phyloP scores from a whole-genome alignment of 768 basidiomycete genomes.

The Chalciporus sphaerocephalus region DNA sequence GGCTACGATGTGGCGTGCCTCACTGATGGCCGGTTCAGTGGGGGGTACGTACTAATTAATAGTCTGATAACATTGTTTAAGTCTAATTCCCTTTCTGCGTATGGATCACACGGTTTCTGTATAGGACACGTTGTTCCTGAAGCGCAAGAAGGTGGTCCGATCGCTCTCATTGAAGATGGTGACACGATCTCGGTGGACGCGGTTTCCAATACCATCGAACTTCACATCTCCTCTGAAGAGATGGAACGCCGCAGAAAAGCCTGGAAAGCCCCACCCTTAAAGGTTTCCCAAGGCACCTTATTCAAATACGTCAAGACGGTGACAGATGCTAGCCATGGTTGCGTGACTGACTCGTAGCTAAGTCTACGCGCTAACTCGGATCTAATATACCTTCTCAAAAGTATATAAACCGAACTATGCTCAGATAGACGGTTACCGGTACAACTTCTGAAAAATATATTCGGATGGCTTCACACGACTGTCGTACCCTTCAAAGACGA shows the following conservation, averaged over 20 bases:
- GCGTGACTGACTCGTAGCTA: constrained; percentile 77
- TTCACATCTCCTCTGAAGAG: constrained; percentile 75
- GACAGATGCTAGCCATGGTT: constrained; percentile 87
- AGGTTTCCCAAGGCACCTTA: constrained; percentile 75
- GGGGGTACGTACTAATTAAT: constrained; percentile 65
- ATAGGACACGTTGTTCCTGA: constrained; percentile 97
- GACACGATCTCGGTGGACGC: constrained; percentile 88
- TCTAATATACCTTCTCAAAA: constrained; percentile 10
- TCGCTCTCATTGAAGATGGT: constrained; percentile 85
- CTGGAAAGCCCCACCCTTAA: constrained; percentile 86
- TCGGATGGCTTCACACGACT: constrained; percentile 12
- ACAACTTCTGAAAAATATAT: constrained; percentile 1
- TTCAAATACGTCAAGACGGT: constrained; percentile 89
- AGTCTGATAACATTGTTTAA: neutral
- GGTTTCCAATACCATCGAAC: constrained; percentile 75
- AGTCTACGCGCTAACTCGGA: constrained; percentile 6
- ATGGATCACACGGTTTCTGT: constrained; percentile 91
- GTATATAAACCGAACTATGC: constrained; percentile 1
- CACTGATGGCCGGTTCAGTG: constrained; percentile 97
- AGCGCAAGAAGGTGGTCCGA: constrained; percentile 90
- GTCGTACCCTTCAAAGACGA: constrained; percentile 18
- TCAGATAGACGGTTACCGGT: constrained; percentile 2
- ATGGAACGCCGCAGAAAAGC: constrained; percentile 61
- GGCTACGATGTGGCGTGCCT: constrained; percentile 94
- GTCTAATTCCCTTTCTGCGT: constrained; percentile 11